Conservation (phyloP, 805 yeast species). For the Ogataea wickerhamii region DNA sequence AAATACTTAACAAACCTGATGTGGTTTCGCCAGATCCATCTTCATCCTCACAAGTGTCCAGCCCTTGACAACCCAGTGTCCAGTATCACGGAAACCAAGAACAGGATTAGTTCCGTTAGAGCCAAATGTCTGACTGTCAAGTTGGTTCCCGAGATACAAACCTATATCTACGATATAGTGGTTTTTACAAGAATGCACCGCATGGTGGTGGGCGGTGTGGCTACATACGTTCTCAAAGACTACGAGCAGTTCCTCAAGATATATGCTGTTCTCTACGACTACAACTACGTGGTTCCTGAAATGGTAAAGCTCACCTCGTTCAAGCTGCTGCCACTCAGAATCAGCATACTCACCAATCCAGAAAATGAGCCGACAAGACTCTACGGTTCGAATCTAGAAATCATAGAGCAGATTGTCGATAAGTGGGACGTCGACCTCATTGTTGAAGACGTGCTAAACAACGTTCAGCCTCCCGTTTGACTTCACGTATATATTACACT, state of each 20-base stretch:
- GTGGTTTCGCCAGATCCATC: slow-evolving; percentile 33
- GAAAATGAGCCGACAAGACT: slow-evolving; percentile 48
- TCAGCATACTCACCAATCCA: slow-evolving; percentile 32
- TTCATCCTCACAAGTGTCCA: neutral
- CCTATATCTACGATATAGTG: slow-evolving; percentile 56
- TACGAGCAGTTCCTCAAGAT: slow-evolving; percentile 37
- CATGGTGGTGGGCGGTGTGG: slow-evolving; percentile 49
- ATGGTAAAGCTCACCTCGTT: slow-evolving; percentile 49
- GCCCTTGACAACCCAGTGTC: neutral
- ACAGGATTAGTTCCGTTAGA: slow-evolving; percentile 3
- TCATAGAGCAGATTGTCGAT: slow-evolving; percentile 39
- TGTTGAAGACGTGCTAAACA: slow-evolving; percentile 47
- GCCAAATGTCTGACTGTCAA: slow-evolving; percentile 20
- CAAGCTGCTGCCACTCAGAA: slow-evolving; percentile 45
- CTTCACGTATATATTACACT: slow-evolving; percentile 26
- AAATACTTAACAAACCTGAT: slow-evolving; percentile 24
- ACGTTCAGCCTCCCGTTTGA: slow-evolving; percentile 51
- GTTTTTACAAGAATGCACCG: slow-evolving; percentile 53
- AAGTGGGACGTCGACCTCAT: slow-evolving; percentile 47
- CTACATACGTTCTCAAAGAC: slow-evolving; percentile 44
- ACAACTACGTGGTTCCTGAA: slow-evolving; percentile 48
- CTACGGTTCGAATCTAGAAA: slow-evolving; percentile 52
- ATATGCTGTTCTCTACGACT: slow-evolving; percentile 40
- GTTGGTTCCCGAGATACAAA: slow-evolving; percentile 46
- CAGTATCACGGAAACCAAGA: neutral